A percentile compares a stretch with the other conserved stretches of the same genome.
Conservation (phyloP, 208 protist genomes). For the Phytomonas sp. region DNA sequence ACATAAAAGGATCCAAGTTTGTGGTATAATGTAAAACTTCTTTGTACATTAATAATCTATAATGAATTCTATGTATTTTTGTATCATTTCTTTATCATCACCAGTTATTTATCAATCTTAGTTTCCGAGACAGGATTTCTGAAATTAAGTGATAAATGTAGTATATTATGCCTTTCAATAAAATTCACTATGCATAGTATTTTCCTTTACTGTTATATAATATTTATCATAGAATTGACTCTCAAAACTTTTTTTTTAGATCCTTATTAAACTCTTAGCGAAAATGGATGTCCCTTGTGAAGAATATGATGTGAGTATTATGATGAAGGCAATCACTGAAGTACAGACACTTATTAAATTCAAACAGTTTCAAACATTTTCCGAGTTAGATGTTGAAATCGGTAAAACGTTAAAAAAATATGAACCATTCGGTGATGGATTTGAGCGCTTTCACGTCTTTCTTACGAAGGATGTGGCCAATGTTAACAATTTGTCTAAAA, state of each 20-base stretch:
- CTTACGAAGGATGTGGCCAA: conserved; percentile 58
- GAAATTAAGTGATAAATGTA: not conserved
- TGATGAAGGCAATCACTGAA: conserved; percentile 61
- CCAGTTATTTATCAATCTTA: not conserved
- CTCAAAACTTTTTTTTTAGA: not conserved
- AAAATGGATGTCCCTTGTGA: conserved; percentile 67
- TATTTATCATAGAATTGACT: not conserved
- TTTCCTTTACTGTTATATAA: not conserved
- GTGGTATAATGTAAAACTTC: not conserved
- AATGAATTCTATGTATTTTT: not conserved
- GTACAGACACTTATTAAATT: conserved; percentile 47
- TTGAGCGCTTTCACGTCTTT: conserved; percentile 63
- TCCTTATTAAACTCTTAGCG: not conserved
- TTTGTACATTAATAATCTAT: not conserved
- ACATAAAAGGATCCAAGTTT: not conserved
- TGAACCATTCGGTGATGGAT: conserved; percentile 64
- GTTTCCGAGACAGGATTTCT: not conserved
- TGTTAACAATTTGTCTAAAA: conserved; percentile 35
- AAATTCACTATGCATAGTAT: not conserved
- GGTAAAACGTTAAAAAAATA: conserved; percentile 54
- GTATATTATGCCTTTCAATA: not conserved
- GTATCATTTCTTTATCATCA: not conserved
- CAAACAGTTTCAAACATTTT: conserved; percentile 62
- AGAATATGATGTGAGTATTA: conserved; percentile 72
- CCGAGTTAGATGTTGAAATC: conserved; percentile 74